Evolutionary conservation across 2,329 filamentous ascomycete genomes (phyloP).

Genomic region (Juglanconis sp.): DNA sequence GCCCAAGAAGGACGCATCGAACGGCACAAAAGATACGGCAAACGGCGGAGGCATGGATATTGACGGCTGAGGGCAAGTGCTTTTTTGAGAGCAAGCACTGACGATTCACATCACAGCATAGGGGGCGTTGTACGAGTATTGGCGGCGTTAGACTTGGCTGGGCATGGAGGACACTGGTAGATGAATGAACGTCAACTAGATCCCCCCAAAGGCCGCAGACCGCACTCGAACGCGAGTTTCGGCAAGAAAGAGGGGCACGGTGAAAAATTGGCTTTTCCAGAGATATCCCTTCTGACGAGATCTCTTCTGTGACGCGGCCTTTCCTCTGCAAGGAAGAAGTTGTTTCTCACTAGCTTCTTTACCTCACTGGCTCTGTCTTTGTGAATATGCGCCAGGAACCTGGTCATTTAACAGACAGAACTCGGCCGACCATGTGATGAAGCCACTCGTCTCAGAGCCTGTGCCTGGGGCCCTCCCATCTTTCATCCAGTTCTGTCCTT

Average conservation of each 20-base stretch:
- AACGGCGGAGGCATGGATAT: slow-evolving; percentile 66
- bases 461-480: no score
- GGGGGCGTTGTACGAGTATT: slow-evolving; percentile 19
- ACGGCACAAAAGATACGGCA: slow-evolving; percentile 44
- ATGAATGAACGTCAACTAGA: slow-evolving; percentile 2
- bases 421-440: no score
- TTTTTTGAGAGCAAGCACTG: slow-evolving; percentile 1
- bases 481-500: no score
- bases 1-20: slow-evolving; percentile 62
- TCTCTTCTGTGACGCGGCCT: no score
- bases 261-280: neutral
- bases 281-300: no score
- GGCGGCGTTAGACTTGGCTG: slow-evolving; percentile 12
- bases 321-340: no score
- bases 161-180: slow-evolving; percentile 14
- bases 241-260: neutral
- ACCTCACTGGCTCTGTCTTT: no score
- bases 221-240: neutral
- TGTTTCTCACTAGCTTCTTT: no score
- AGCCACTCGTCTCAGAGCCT: no score
- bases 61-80: slow-evolving; percentile 50
- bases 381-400: no score
- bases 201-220: neutral
- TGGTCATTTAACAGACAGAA: no score
- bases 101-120: slow-evolving; percentile 19